These are phyloP conservation scores for Akanthomyces lecanii DNA, from an alignment of 2,329 filamentous ascomycete species.

Conservation along the genomic window DNA sequence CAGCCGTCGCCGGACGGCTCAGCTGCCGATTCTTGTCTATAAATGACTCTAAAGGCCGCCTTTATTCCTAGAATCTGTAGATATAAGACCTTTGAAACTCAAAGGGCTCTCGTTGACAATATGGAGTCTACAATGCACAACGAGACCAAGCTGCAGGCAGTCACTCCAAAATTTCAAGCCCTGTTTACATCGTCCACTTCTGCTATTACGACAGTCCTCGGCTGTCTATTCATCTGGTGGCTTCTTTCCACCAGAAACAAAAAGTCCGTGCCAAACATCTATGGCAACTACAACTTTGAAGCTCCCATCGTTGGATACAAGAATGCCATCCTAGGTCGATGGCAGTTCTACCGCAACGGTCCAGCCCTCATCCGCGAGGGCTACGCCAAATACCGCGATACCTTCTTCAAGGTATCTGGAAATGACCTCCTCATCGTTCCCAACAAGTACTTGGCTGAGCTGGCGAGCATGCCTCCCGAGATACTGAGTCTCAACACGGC, in stretches of 20 bases:
- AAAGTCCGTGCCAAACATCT: background rate
- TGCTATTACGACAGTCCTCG: background rate
- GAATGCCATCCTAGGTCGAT: conserved; percentile 5
- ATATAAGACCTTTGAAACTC: too few species aligned
- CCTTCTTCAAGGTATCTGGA: conserved; percentile 10
- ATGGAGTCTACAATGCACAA: background rate
- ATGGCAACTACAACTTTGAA: conserved; percentile 7
- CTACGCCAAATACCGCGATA: conserved; percentile 6
- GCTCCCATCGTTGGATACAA: conserved; percentile 4
- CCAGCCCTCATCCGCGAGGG: conserved; percentile 7
- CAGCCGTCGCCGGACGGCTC: too few species aligned
- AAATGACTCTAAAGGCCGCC: too few species aligned
- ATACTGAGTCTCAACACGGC: conserved; percentile 9
- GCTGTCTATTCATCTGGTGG: background rate
- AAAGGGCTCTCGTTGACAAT: background rate
- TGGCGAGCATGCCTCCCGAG: conserved; percentile 9
- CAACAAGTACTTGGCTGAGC: conserved; percentile 2
- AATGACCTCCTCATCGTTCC: conserved; percentile 8
- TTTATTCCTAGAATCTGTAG: too few species aligned
- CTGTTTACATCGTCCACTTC: too few species aligned
- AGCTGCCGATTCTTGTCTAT: too few species aligned
- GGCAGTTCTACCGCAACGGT: conserved; percentile 9
- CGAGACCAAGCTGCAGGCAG: background rate
- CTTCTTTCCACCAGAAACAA: background rate
- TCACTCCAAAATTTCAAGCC: too few species aligned